Percentiles rank a stretch among this genome's conserved stretches.
Conservation (phyloP, 305 asterid species). For the Rubia peregrina region DNA sequence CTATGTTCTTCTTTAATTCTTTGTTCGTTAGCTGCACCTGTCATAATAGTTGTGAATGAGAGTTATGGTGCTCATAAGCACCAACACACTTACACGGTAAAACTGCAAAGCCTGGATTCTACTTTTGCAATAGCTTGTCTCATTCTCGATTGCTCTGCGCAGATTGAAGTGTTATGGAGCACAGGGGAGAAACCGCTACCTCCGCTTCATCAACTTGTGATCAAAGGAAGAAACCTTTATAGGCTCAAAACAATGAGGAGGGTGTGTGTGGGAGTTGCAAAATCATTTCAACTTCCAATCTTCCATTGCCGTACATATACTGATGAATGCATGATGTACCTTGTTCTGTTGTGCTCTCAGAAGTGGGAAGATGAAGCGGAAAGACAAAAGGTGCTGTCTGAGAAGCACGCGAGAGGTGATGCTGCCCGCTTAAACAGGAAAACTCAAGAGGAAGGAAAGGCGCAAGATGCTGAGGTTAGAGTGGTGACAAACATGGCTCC, state of each 20-base stretch:
- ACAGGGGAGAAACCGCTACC: slow-evolving; percentile 77
- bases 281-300: not conserved
- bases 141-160: slow-evolving; percentile 17
- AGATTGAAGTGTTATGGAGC: slow-evolving; percentile 95
- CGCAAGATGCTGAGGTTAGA: slow-evolving; percentile 12
- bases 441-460: slow-evolving; percentile 46
- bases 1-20: no score
- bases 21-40: no score
- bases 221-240: slow-evolving; percentile 85
- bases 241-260: slow-evolving; percentile 66
- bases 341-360: slow-evolving; percentile 26
- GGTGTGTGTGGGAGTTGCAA: slow-evolving; percentile 29
- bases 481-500: not conserved
- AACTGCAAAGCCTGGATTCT: not conserved
- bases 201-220: slow-evolving; percentile 58
- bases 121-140: not conserved
- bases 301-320: slow-evolving; percentile 3
- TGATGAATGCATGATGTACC: not conserved
- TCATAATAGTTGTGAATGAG: slow-evolving; percentile 74
- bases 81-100: slow-evolving; percentile 84
- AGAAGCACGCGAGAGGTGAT: slow-evolving; percentile 78
- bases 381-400: slow-evolving; percentile 50
- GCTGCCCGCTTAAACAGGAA: slow-evolving; percentile 60
- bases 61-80: slow-evolving; percentile 91
- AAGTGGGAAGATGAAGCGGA: slow-evolving; percentile 76